Evolutionary conservation across 768 basidiomycete genomes (phyloP).

Genomic region (Nevesoporus exiguus): DNA sequence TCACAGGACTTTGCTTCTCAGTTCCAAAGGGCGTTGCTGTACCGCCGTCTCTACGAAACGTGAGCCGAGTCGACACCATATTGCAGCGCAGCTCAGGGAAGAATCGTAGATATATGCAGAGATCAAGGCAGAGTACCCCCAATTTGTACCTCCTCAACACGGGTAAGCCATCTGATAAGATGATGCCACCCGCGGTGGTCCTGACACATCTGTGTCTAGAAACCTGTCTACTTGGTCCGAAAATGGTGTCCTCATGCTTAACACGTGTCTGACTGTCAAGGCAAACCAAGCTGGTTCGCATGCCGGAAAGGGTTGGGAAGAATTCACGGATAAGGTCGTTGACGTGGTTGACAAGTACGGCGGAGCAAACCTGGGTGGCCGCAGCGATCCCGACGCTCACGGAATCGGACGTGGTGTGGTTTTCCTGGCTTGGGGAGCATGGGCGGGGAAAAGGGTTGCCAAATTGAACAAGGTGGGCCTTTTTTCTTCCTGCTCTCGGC

Average conservation of each 20-base stretch:
- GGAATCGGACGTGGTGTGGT: constrained; percentile 72
- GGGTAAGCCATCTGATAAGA: constrained; percentile 54
- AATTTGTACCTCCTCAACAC: constrained; percentile 74
- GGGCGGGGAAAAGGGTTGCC: constrained; percentile 79
- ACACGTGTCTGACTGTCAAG: constrained; percentile 88
- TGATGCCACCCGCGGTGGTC: constrained; percentile 5
- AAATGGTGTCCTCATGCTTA: constrained; percentile 86
- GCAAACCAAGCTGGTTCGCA: constrained; percentile 77
- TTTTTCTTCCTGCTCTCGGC: constrained; percentile 8
- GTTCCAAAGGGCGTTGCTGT: constrained; percentile 72
- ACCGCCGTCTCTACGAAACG: constrained; percentile 84
- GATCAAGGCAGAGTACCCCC: constrained; percentile 77
- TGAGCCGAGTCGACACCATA: constrained; percentile 32
- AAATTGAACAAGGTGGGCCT: constrained; percentile 64
- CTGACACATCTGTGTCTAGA: constrained; percentile 37
- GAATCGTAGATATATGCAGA: constrained; percentile 76
- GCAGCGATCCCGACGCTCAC: constrained; percentile 32
- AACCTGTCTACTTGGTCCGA: constrained; percentile 79
- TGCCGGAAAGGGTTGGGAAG: constrained; percentile 84
- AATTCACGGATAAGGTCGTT: constrained; percentile 82
- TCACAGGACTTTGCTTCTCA: constrained; percentile 79
- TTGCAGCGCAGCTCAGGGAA: constrained; percentile 9
- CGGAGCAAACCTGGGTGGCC: constrained; percentile 58
- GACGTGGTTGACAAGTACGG: constrained; percentile 74
- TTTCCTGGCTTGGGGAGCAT: constrained; percentile 89